phyloP scores from a whole-genome alignment of 352 stramenopile species.

The Globisporangium ultimum region DNA sequence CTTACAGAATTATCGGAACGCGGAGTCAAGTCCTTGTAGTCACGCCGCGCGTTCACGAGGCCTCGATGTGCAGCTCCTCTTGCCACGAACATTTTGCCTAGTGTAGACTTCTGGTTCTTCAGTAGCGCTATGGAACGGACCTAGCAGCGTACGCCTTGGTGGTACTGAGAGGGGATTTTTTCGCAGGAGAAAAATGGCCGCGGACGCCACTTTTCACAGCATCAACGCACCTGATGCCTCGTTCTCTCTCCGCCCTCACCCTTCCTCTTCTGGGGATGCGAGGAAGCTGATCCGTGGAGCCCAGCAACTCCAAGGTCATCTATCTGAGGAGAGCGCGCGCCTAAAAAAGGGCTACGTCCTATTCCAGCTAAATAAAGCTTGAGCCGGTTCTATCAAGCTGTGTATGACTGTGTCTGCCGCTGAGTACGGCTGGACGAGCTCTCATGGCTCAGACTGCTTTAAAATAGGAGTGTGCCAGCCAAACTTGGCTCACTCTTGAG shows the following conservation, averaged over 20 bases:
- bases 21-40: slow-evolving; percentile 5
- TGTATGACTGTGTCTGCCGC: no score
- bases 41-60: slow-evolving; percentile 14
- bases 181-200: not conserved
- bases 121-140: no score
- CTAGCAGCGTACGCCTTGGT: no score
- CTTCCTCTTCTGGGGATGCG: not conserved
- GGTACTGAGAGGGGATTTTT: not conserved
- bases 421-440: no score
- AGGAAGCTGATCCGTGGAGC: not conserved
- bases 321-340: not conserved
- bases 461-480: slow-evolving; percentile 3
- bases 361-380: not conserved
- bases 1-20: slow-evolving; percentile 6
- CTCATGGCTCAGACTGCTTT: not conserved
- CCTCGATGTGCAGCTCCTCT: slow-evolving; percentile 21
- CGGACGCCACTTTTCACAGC: not conserved
- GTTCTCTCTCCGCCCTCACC: not conserved
- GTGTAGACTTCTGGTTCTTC: not conserved
- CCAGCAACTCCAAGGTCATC: no score
- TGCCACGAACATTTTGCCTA: slow-evolving; percentile 21
- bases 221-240: not conserved
- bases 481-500: slow-evolving; percentile 1
- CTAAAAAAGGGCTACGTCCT: not conserved
- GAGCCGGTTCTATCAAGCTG: not conserved